Evolutionary conservation across 768 basidiomycete genomes (phyloP), one percentile per base, ranked within the genome.

Genomic region (Stropharia rugosoannulata): DNA sequence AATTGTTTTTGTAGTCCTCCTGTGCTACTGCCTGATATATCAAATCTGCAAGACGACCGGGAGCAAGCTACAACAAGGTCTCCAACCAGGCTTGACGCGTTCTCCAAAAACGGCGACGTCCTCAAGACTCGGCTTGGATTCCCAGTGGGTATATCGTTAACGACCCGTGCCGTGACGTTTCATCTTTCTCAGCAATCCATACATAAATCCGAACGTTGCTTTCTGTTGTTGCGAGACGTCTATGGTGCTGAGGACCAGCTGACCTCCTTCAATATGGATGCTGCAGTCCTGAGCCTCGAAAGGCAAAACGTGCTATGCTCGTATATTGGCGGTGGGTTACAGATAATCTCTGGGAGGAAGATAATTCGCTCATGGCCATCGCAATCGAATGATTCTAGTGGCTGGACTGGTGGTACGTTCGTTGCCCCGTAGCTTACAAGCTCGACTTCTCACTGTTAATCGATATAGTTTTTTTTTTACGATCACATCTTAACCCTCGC

Each of bases 401-500:
- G 55, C 49, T 27, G 55, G 49, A n/a, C 15, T 51, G 6, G 49
- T 51, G 48, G 49, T 56, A 45, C 15, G 55, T 32, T 13, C 16
- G 37, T 38, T 22, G 6, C 54, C 5, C 41, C n/a, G 35, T n/a
- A n/a, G 7, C 12, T 32, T 38, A 3, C 22, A 38, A 46, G 13
- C 19, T 19, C 13, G 13, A 27, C 13, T 50, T 39, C 13, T 50
- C 5, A 35, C 43, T 8, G 19, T 6, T 0, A 39, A 6, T 32
- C 29, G 6, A 43, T 0, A 36, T 57, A 73, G 74, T 59, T 72
- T 12, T 56, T 78, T 6, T 46, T 79, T 4, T 80, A 77, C 55
- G 75, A 80, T 57, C 76, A 80, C 50, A 18, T 71, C 22, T 55
- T 80, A 35, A 71, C 76, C 2, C 65, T 80, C 22, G 56, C 61